phyloP scores from a whole-genome alignment of 2,329 filamentous ascomycete genomes.

The Scedosporium aurantiacum region DNA sequence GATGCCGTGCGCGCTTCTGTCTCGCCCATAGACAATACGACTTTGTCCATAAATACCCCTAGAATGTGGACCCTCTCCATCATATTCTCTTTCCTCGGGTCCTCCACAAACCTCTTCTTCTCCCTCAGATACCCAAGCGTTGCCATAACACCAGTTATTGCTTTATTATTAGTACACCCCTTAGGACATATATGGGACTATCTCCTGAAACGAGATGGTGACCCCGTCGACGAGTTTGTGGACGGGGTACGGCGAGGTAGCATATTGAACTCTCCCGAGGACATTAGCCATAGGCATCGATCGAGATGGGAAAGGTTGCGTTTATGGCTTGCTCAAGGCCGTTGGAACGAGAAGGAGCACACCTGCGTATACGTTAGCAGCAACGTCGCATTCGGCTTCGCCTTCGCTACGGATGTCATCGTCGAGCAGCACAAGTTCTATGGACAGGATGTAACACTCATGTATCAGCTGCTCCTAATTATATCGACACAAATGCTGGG shows the following conservation, averaged over 20 bases:
- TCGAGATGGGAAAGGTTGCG: conserved; percentile 33
- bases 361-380: conserved; percentile 83
- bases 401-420: conserved; percentile 81
- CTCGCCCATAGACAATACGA: conserved; percentile 60
- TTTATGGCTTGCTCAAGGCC: conserved; percentile 67
- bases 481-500: conserved; percentile 79
- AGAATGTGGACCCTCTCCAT: conserved; percentile 80
- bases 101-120: conserved; percentile 79
- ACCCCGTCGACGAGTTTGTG: conserved; percentile 35
- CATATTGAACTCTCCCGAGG: not conserved
- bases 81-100: conserved; percentile 69
- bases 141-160: conserved; percentile 80
- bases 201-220: conserved; percentile 51
- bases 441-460: conserved; percentile 63
- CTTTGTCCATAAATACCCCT: conserved; percentile 75
- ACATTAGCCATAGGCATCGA: not conserved
- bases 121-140: conserved; percentile 84
- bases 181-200: conserved; percentile 72
- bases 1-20: conserved; percentile 73
- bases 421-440: conserved; percentile 87
- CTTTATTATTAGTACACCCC: conserved; percentile 72
- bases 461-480: conserved; percentile 72
- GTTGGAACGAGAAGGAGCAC: conserved; percentile 83
- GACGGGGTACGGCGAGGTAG: conserved; percentile 30
- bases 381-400: conserved; percentile 82